These are phyloP conservation scores for Penicillium herquei DNA, from an alignment of 495 filamentous ascomycete species.

Conservation along the genomic window DNA sequence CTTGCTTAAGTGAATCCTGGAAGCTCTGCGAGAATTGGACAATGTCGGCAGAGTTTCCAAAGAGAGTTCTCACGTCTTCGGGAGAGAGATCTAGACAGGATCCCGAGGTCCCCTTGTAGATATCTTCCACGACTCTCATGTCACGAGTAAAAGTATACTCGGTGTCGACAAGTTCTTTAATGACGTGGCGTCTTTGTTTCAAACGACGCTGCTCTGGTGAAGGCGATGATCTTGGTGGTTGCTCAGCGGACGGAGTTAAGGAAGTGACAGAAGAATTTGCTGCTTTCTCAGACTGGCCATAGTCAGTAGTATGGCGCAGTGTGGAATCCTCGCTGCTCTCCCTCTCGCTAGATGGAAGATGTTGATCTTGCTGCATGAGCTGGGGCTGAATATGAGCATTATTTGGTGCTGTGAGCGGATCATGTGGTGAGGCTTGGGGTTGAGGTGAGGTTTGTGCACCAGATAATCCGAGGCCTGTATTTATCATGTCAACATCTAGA, in stretches of 20 bases:
- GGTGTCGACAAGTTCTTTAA: constrained; percentile 90
- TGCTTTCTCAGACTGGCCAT: constrained; percentile 36
- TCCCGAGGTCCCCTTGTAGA: constrained; percentile 92
- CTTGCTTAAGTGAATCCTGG: constrained; percentile 72
- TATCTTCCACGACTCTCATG: constrained; percentile 94
- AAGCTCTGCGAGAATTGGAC: constrained; percentile 78
- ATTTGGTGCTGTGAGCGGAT: constrained; percentile 4
- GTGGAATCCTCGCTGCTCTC: constrained; percentile 43
- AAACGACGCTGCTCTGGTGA: constrained; percentile 58
- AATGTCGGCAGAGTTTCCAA: constrained; percentile 86
- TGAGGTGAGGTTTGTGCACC: background rate
- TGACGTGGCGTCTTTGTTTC: constrained; percentile 68
- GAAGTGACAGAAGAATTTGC: constrained; percentile 43
- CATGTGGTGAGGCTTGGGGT: background rate
- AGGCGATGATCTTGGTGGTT: constrained; percentile 33
- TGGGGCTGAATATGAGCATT: background rate
- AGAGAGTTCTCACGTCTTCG: constrained; percentile 83
- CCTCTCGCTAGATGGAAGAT: constrained; percentile 4
- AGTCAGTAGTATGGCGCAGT: constrained; percentile 30
- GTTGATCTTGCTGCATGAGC: background rate
- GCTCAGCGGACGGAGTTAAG: constrained; percentile 32
- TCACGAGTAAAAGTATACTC: constrained; percentile 84
- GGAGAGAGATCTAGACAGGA: constrained; percentile 74
- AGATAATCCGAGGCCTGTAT: constrained; percentile 29
- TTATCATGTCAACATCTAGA: background rate